Percentiles rank a stretch among this genome's conserved stretches.
phyloP scores from a whole-genome alignment of 1,139 yeast species.

The Ogataea hybrid region DNA sequence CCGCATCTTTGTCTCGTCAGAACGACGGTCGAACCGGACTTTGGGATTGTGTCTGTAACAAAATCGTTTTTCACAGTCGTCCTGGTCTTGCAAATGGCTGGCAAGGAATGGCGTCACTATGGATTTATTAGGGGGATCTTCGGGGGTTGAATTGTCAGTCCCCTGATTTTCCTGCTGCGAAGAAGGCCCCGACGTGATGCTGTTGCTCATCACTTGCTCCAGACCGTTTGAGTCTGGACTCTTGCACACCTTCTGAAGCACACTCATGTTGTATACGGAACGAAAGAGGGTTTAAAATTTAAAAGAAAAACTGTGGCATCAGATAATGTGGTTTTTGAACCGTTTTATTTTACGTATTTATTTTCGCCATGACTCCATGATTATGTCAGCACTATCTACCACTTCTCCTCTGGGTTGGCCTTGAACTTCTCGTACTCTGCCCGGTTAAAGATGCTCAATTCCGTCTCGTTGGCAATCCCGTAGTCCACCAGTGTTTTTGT shows the following conservation, averaged over 20 bases:
- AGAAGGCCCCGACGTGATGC: slow-evolving; percentile 10
- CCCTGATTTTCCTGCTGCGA: neutral
- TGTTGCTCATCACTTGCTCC: slow-evolving; percentile 18
- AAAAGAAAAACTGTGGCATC: no score
- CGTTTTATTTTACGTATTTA: no score
- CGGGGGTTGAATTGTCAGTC: neutral
- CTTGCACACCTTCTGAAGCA: slow-evolving; percentile 20
- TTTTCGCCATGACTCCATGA: no score
- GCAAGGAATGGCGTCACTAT: slow-evolving; percentile 30
- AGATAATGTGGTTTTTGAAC: no score
- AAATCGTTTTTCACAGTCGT: slow-evolving; percentile 45
- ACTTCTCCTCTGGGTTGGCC: no score
- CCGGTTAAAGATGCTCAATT: no score
- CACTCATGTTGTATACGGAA: slow-evolving; percentile 13
- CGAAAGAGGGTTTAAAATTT: neutral
- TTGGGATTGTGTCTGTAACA: slow-evolving; percentile 95
- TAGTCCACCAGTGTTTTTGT: no score
- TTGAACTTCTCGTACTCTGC: no score
- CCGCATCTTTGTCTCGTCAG: slow-evolving; percentile 65
- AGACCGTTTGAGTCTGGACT: slow-evolving; percentile 20
- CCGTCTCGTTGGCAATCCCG: no score
- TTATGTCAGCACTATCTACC: no score
- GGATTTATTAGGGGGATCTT: slow-evolving; percentile 15
- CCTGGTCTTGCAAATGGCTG: slow-evolving; percentile 22
- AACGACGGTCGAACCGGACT: slow-evolving; percentile 63